Evolutionary conservation across 78 protist species (phyloP).

Genomic region (Mastigamoeba balamuthi): DNA sequence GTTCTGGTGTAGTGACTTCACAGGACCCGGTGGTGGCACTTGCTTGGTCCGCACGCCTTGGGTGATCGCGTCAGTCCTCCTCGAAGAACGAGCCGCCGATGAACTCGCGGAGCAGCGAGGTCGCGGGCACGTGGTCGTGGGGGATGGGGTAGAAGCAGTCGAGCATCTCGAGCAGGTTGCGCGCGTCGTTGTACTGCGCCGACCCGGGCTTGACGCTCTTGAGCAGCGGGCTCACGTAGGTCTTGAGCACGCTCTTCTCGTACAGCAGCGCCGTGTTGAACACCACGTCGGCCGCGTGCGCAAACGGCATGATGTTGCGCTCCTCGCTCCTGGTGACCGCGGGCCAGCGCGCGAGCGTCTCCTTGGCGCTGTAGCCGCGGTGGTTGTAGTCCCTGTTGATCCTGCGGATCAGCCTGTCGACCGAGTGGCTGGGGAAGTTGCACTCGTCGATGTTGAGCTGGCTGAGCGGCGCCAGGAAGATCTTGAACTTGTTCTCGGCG

Average conservation of each 20-base stretch:
- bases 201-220: background rate
- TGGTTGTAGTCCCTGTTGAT: constrained; percentile 22
- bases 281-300: constrained; percentile 14
- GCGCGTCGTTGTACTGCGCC: background rate
- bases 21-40: no score
- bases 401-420: constrained; percentile 15
- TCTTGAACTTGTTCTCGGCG: constrained; percentile 29
- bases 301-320: constrained; percentile 11
- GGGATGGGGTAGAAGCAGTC: background rate
- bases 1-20: no score
- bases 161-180: background rate
- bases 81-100: constrained; percentile 11
- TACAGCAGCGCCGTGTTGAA: constrained; percentile 37
- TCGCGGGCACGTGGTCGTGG: background rate
- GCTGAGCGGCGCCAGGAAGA: constrained; percentile 40
- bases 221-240: constrained; percentile 15
- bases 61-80: no score
- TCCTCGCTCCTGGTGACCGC: constrained; percentile 29
- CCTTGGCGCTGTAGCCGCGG: constrained; percentile 25
- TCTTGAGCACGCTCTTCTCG: constrained; percentile 6
- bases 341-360: constrained; percentile 23
- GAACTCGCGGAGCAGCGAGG: constrained; percentile 36
- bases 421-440: background rate
- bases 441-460: constrained; percentile 44
- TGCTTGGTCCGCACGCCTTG: no score